A percentile compares a stretch with the other conserved stretches of the same genome.
Evolutionary conservation across 441 rosid species (phyloP).

Genomic region (Capsella rubella): DNA sequence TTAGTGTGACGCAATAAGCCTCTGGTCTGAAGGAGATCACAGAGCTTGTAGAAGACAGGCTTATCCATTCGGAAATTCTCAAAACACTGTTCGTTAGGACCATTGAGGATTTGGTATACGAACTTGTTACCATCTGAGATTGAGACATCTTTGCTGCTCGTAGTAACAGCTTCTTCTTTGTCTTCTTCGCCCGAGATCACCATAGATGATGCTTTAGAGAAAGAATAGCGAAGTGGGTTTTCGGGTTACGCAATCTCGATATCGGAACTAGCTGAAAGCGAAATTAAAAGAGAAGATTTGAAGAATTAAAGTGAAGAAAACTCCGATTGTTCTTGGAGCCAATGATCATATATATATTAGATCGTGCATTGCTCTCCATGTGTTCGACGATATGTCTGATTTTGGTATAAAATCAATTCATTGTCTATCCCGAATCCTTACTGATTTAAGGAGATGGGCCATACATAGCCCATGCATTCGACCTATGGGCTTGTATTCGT

Average conservation of each 20-base stretch:
- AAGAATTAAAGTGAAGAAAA: neutral
- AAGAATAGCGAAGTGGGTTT: neutral
- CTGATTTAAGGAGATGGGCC: no score
- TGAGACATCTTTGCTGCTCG: constrained; percentile 49
- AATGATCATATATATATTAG: neutral
- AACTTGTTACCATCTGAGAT: constrained; percentile 65
- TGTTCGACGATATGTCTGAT: constrained; percentile 34
- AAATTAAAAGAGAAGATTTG: neutral
- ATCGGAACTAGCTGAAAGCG: neutral
- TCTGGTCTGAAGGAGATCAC: constrained; percentile 75
- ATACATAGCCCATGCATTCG: no score
- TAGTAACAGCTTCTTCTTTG: constrained; percentile 48
- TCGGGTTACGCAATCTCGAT: neutral
- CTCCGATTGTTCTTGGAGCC: neutral
- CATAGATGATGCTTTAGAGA: constrained; percentile 42
- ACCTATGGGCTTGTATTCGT: no score
- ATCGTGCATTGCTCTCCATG: neutral
- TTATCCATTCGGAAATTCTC: constrained; percentile 96
- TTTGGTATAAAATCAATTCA: no score
- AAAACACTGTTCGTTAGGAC: constrained; percentile 65
- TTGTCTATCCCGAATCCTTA: no score
- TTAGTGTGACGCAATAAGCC: constrained; percentile 90
- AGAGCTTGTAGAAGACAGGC: constrained; percentile 78
- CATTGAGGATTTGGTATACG: constrained; percentile 78
- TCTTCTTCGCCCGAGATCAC: constrained; percentile 68